A percentile compares a stretch with the other conserved stretches of the same genome.
Evolutionary conservation across 768 basidiomycete genomes (phyloP).

Genomic region (Boletus rex-veris): DNA sequence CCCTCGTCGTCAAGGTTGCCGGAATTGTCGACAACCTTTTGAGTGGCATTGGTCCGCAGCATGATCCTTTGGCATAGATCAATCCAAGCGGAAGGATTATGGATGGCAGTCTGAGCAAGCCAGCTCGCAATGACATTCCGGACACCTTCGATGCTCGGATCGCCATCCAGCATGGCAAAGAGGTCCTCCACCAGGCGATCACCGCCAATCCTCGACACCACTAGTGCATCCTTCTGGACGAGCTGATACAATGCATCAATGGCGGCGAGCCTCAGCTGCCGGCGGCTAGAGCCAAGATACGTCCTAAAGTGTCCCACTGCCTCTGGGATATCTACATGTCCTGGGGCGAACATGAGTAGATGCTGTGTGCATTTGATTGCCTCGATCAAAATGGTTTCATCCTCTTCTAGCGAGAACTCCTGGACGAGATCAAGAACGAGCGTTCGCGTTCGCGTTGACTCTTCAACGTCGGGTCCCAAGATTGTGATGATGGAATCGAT

Average conservation of each 20-base stretch:
- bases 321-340: slow-evolving; percentile 76
- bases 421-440: slow-evolving; percentile 82
- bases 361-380: slow-evolving; percentile 97
- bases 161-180: slow-evolving; percentile 93
- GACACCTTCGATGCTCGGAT: slow-evolving; percentile 90
- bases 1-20: slow-evolving; percentile 83
- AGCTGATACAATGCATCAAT: slow-evolving; percentile 97
- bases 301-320: slow-evolving; percentile 74
- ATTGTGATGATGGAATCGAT: slow-evolving; percentile 92
- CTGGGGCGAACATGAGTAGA: slow-evolving; percentile 92
- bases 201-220: slow-evolving; percentile 91
- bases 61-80: slow-evolving; percentile 97
- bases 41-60: slow-evolving; percentile 86
- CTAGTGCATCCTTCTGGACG: slow-evolving; percentile 89
- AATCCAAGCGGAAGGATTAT: slow-evolving; percentile 97
- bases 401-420: slow-evolving; percentile 80
- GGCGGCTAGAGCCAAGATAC: slow-evolving; percentile 74
- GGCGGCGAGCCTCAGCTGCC: slow-evolving; percentile 88
- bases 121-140: slow-evolving; percentile 90
- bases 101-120: slow-evolving; percentile 90
- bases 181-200: slow-evolving; percentile 92
- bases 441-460: slow-evolving; percentile 73
- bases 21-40: slow-evolving; percentile 65
- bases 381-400: slow-evolving; percentile 87
- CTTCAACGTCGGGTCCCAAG: slow-evolving; percentile 93